Evolutionary conservation across 2,329 filamentous ascomycete genomes (phyloP).

Genomic region (Tolypocladium inflatum): DNA sequence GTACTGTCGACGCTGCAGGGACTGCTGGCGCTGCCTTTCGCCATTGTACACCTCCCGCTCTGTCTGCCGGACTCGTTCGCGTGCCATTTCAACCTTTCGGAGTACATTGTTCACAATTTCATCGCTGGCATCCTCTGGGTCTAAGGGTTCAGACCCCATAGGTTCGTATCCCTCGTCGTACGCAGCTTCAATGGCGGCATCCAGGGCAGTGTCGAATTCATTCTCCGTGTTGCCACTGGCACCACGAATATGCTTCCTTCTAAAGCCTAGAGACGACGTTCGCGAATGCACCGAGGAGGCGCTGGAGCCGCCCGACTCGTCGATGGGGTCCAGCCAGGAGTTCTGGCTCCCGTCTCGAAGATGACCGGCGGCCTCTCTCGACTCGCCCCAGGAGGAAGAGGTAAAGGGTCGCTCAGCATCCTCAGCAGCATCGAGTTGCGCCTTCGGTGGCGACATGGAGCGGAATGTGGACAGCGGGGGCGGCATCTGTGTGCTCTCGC

Average conservation of each 20-base stretch:
- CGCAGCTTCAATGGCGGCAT: constrained; percentile 91
- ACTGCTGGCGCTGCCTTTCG: constrained; percentile 12
- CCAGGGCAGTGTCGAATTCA: constrained; percentile 87
- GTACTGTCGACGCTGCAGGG: constrained; percentile 18
- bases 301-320: constrained; percentile 77
- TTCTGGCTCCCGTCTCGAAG: constrained; percentile 59
- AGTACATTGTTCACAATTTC: constrained; percentile 45
- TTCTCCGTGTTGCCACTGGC: constrained; percentile 69
- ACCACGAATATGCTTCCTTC: constrained; percentile 59
- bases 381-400: constrained; percentile 11
- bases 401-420: constrained; percentile 3
- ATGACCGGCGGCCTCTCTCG: constrained; percentile 24
- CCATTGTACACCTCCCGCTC: constrained; percentile 52
- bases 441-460: constrained; percentile 32
- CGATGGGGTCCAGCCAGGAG: constrained; percentile 90
- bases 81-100: constrained; percentile 63
- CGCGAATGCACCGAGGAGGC: constrained; percentile 74
- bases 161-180: constrained; percentile 89
- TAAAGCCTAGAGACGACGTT: constrained; percentile 59
- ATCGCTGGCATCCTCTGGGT: constrained; percentile 24
- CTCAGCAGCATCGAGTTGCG: constrained; percentile 9
- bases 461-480: constrained; percentile 61
- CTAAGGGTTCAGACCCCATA: constrained; percentile 39
- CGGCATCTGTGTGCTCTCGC: constrained; percentile 53
- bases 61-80: constrained; percentile 64